A percentile compares a stretch with the other conserved stretches of the same genome.
Conservation (phyloP, 441 rosid species). For the Euphorbia neoarborescens region DNA sequence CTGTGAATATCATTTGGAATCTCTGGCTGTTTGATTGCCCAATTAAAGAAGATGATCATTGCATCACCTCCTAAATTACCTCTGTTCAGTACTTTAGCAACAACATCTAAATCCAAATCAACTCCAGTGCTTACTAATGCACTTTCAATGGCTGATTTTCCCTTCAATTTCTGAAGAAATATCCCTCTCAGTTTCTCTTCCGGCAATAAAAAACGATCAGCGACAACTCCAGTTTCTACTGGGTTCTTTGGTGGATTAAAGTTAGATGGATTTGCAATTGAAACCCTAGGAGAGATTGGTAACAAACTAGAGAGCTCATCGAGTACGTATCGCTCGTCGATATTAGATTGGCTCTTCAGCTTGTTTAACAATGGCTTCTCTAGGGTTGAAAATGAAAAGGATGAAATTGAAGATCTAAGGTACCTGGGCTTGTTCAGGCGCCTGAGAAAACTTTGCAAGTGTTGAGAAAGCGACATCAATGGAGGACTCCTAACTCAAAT, state of each 20-base stretch:
- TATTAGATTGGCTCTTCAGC: constrained; percentile 10
- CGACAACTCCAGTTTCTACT: constrained; percentile 20
- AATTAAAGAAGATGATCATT: constrained; percentile 57
- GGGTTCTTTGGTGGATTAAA: constrained; percentile 16
- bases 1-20: constrained; percentile 37
- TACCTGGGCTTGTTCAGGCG: constrained; percentile 22
- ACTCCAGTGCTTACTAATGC: constrained; percentile 43
- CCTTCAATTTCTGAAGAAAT: constrained; percentile 62
- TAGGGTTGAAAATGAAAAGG: constrained; percentile 22
- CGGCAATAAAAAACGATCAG: constrained; percentile 50
- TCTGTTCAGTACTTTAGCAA: constrained; percentile 51
- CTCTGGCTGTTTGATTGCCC: constrained; percentile 58
- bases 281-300: constrained; percentile 26
- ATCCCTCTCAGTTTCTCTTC: constrained; percentile 82
- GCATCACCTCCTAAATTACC: constrained; percentile 68
- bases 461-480: constrained; percentile 27
- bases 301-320: constrained; percentile 53
- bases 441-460: constrained; percentile 7
- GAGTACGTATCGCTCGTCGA: constrained; percentile 46
- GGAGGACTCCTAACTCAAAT: neutral
- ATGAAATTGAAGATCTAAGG: constrained; percentile 14
- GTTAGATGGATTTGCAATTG: constrained; percentile 13
- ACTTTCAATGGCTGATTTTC: constrained; percentile 41
- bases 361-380: constrained; percentile 12
- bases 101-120: constrained; percentile 43